Evolutionary conservation across 2,329 filamentous ascomycete species (phyloP).

Genomic region (Herpotrichia juniperi): DNA sequence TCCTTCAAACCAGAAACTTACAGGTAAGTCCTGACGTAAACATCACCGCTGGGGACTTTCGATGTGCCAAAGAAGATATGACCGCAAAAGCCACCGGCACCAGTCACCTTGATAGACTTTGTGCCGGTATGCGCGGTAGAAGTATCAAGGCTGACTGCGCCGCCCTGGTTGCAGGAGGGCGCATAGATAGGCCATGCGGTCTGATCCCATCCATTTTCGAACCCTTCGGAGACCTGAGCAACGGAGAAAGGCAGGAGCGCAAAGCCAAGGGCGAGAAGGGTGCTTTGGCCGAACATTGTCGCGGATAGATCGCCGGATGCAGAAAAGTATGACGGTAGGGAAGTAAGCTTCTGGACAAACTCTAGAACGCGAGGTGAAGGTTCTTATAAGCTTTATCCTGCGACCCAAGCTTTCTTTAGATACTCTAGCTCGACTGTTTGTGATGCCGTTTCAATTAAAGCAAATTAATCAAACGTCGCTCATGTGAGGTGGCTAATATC

Average conservation of each 20-base stretch:
- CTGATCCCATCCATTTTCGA: conserved; percentile 65
- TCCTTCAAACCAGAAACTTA: conserved; percentile 46
- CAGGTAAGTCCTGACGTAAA: conserved; percentile 64
- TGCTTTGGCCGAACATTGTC: conserved; percentile 53
- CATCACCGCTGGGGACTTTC: conserved; percentile 61
- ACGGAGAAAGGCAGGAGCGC: conserved; percentile 55
- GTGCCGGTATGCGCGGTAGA: conserved; percentile 62
- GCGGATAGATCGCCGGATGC: neutral
- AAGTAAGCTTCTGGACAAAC: conserved; percentile 12
- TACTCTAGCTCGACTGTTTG: too few relatives aligned
- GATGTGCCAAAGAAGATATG: conserved; percentile 68
- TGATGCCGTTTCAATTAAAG: too few relatives aligned
- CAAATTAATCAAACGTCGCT: too few relatives aligned
- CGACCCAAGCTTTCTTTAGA: too few relatives aligned
- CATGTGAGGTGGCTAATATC: too few relatives aligned
- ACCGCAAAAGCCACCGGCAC: conserved; percentile 63
- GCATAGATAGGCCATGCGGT: conserved; percentile 65
- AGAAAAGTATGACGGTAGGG: conserved; percentile 9
- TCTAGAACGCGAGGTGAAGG: conserved; percentile 17
- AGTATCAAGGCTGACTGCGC: conserved; percentile 62
- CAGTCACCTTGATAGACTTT: conserved; percentile 75
- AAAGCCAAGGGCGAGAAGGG: conserved; percentile 51
- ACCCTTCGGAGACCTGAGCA: conserved; percentile 62
- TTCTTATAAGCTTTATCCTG: conserved; percentile 40
- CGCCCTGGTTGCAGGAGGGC: conserved; percentile 65